phyloP scores from a whole-genome alignment of 805 yeast genomes.

The Starmerella kuoi region DNA sequence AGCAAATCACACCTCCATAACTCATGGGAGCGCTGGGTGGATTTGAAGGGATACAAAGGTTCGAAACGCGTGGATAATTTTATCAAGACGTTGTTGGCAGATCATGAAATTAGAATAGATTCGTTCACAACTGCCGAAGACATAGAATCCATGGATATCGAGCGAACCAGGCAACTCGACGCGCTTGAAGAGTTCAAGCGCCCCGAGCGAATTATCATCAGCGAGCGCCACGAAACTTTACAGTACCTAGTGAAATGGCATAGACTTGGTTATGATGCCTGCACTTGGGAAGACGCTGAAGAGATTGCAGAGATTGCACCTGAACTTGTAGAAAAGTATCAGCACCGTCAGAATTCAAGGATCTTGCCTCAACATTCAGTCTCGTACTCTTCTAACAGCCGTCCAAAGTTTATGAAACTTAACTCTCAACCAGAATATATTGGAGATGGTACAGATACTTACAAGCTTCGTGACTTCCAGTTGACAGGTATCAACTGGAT shows the following conservation, averaged over 20 bases:
- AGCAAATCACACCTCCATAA: slow-evolving; percentile 84
- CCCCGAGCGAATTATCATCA: slow-evolving; percentile 82
- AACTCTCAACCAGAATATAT: slow-evolving; percentile 77
- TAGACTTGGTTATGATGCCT: slow-evolving; percentile 82
- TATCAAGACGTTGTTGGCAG: slow-evolving; percentile 60
- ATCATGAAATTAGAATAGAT: slow-evolving; percentile 65
- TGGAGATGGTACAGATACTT: slow-evolving; percentile 41
- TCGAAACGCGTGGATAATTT: slow-evolving; percentile 80
- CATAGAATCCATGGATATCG: slow-evolving; percentile 84
- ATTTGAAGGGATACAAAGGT: slow-evolving; percentile 46
- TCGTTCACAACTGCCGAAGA: slow-evolving; percentile 81
- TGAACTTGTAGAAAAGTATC: slow-evolving; percentile 68
- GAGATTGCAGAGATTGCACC: slow-evolving; percentile 78
- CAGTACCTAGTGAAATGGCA: slow-evolving; percentile 89
- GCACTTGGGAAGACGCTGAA: slow-evolving; percentile 93
- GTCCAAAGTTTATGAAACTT: slow-evolving; percentile 86
- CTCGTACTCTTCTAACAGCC: slow-evolving; percentile 47
- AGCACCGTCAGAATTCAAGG: slow-evolving; percentile 67
- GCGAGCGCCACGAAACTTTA: slow-evolving; percentile 49
- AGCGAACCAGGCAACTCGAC: slow-evolving; percentile 71
- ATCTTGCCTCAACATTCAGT: slow-evolving; percentile 74
- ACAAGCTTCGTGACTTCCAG: slow-evolving; percentile 86
- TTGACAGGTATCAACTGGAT: slow-evolving; percentile 97
- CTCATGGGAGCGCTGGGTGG: slow-evolving; percentile 72
- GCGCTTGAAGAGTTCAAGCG: slow-evolving; percentile 70